phyloP scores from a whole-genome alignment of 495 filamentous ascomycete species.

The Massariosphaeria phaeospora region DNA sequence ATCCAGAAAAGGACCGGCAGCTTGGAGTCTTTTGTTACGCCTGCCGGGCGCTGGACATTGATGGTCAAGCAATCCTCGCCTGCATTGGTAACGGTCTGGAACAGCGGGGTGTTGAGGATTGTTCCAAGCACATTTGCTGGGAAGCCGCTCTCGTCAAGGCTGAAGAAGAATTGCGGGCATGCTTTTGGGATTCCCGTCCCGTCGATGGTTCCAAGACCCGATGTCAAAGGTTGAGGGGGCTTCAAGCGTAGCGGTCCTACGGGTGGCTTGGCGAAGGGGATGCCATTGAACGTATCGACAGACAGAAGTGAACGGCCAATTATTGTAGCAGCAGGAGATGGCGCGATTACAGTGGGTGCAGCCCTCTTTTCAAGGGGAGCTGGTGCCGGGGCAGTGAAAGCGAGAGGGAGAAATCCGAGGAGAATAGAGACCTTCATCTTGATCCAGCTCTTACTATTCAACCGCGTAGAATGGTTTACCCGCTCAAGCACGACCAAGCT shows the following conservation, averaged over 20 bases:
- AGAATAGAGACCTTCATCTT: slow-evolving; percentile 25
- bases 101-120: slow-evolving; percentile 53
- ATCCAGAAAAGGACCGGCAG: slow-evolving; percentile 68
- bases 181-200: slow-evolving; percentile 29
- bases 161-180: slow-evolving; percentile 45
- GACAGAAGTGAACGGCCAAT: slow-evolving; percentile 14
- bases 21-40: slow-evolving; percentile 50
- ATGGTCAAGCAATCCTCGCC: slow-evolving; percentile 62
- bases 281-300: slow-evolving; percentile 51
- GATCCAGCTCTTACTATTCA: too few relatives aligned
- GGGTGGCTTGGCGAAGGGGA: slow-evolving; percentile 61
- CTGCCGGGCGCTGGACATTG: slow-evolving; percentile 56
- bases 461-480: too few relatives aligned
- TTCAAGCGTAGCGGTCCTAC: slow-evolving; percentile 55
- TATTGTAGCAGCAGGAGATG: slow-evolving; percentile 30
- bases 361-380: slow-evolving; percentile 19
- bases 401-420: slow-evolving; percentile 20
- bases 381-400: slow-evolving; percentile 23
- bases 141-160: slow-evolving; percentile 42
- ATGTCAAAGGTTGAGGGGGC: slow-evolving; percentile 51
- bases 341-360: slow-evolving; percentile 25
- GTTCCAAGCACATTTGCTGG: slow-evolving; percentile 48
- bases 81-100: slow-evolving; percentile 43
- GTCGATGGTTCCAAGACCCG: slow-evolving; percentile 35
- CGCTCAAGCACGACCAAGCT: too few relatives aligned